These are phyloP conservation scores for Chrysopogon serrulatus DNA, from an alignment of 176 grass and related monocot species.

Conservation along the genomic window DNA sequence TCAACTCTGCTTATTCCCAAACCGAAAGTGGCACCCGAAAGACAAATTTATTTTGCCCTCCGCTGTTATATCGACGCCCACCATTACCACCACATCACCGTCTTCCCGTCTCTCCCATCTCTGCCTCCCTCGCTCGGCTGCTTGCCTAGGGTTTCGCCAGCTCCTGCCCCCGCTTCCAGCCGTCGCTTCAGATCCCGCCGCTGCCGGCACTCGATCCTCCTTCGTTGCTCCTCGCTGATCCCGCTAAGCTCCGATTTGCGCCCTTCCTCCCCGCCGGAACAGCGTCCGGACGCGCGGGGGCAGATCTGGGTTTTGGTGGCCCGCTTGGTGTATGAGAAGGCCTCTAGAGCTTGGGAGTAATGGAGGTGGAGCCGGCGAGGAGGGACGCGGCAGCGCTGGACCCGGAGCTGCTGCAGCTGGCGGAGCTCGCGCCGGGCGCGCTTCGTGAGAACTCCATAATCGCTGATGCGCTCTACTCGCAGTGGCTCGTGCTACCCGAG, in stretches of 20 bases:
- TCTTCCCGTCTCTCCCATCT: slow-evolving; percentile 17
- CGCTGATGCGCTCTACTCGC: slow-evolving; percentile 61
- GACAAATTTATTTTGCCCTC: slow-evolving; percentile 48
- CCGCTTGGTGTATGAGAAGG: slow-evolving; percentile 71
- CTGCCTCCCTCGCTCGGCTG: neutral
- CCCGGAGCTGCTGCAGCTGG: slow-evolving; percentile 91
- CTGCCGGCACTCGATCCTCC: slow-evolving; percentile 29
- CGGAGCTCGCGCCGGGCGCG: slow-evolving; percentile 71
- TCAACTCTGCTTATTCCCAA: neutral
- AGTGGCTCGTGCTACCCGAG: slow-evolving; percentile 92
- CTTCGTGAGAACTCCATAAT: slow-evolving; percentile 72
- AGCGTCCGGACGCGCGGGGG: slow-evolving; percentile 9
- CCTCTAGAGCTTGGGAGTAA: slow-evolving; percentile 31
- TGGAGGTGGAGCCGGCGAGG: slow-evolving; percentile 73
- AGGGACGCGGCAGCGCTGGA: slow-evolving; percentile 79
- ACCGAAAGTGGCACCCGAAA: slow-evolving; percentile 36
- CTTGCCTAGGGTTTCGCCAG: slow-evolving; percentile 38
- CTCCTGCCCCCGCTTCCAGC: neutral
- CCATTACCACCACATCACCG: slow-evolving; percentile 34
- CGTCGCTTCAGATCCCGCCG: slow-evolving; percentile 31
- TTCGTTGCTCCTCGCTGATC: neutral
- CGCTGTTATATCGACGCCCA: slow-evolving; percentile 49
- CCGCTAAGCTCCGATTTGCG: slow-evolving; percentile 21
- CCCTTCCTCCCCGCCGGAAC: neutral
- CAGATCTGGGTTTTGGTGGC: slow-evolving; percentile 53